phyloP scores from a whole-genome alignment of 179 eudicot species.

The Actinidia polygama region DNA sequence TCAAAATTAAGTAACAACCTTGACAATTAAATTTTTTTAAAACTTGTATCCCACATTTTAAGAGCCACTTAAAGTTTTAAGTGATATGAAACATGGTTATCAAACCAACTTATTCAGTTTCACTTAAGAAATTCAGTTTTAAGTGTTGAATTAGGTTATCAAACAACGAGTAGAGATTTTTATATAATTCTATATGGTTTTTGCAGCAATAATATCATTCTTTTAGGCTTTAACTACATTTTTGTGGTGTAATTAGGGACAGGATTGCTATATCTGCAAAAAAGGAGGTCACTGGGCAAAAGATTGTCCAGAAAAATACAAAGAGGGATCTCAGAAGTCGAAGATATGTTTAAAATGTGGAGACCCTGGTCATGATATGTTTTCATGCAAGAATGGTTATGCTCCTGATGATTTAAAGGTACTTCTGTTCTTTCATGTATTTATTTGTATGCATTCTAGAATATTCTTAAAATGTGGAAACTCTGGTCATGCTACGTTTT shows the following conservation, averaged over 20 bases:
- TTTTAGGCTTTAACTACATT: not conserved
- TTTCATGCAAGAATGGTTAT: slow-evolving; percentile 70
- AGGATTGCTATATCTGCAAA: slow-evolving; percentile 91
- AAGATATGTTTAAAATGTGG: slow-evolving; percentile 90
- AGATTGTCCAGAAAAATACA: slow-evolving; percentile 83
- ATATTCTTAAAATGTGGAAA: too few species aligned
- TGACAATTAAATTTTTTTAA: too few species aligned
- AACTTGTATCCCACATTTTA: too few species aligned
- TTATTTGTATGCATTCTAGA: not conserved
- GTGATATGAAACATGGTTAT: too few species aligned
- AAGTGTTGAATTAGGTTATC: too few species aligned
- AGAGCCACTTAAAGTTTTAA: too few species aligned
- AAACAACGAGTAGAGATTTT: not conserved
- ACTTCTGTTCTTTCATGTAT: not conserved
- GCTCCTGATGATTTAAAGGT: slow-evolving; percentile 87
- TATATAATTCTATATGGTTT: not conserved
- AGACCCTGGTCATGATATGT: slow-evolving; percentile 77
- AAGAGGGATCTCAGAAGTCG: slow-evolving; percentile 36
- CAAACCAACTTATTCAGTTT: too few species aligned
- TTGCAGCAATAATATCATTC: not conserved
- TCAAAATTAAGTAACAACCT: too few species aligned
- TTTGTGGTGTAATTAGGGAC: slow-evolving; percentile 48
- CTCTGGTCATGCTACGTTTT: too few species aligned
- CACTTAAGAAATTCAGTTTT: too few species aligned
- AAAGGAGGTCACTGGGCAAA: slow-evolving; percentile 86